phyloP scores from a whole-genome alignment of 495 filamentous ascomycete species.

The Cercophora samala region DNA sequence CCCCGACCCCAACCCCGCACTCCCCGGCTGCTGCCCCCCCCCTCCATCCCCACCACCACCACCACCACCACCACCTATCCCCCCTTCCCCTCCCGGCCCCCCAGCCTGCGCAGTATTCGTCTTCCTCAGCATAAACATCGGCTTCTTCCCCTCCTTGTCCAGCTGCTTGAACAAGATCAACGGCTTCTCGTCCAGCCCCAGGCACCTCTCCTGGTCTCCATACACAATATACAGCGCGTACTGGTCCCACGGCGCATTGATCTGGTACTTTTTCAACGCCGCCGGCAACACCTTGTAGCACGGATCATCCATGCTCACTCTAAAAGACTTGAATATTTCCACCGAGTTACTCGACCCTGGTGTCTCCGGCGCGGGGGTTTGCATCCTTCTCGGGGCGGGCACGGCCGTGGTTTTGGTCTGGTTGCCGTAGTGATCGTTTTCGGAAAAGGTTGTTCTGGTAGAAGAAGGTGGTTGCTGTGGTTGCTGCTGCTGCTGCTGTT shows the following conservation, averaged over 20 bases:
- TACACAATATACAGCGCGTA: slow-evolving; percentile 98
- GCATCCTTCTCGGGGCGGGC: slow-evolving; percentile 46
- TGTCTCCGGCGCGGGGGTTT: slow-evolving; percentile 52
- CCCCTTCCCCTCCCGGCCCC: slow-evolving; percentile 39
- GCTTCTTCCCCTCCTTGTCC: slow-evolving; percentile 92
- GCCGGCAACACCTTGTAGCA: slow-evolving; percentile 96
- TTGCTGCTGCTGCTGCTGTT: background rate
- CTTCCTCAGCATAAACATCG: slow-evolving; percentile 97
- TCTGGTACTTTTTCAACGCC: slow-evolving; percentile 95
- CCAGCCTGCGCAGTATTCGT: slow-evolving; percentile 45
- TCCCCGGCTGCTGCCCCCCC: slow-evolving; percentile 39
- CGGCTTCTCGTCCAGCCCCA: slow-evolving; percentile 87
- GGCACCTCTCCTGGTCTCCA: slow-evolving; percentile 91
- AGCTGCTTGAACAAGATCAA: slow-evolving; percentile 95
- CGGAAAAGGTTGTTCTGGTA: slow-evolving; percentile 43
- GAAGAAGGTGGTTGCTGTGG: slow-evolving; percentile 43
- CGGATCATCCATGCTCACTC: slow-evolving; percentile 94
- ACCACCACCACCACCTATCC: too few relatives aligned
- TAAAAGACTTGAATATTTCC: slow-evolving; percentile 97
- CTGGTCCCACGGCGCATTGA: slow-evolving; percentile 93
- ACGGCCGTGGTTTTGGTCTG: slow-evolving; percentile 38
- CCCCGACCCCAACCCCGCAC: slow-evolving; percentile 43
- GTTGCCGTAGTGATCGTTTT: slow-evolving; percentile 48
- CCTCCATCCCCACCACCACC: slow-evolving; percentile 35
- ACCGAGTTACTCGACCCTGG: slow-evolving; percentile 55